These are phyloP conservation scores for Neurospora sp. DNA, from an alignment of 495 filamentous ascomycete genomes.

Conservation along the genomic window DNA sequence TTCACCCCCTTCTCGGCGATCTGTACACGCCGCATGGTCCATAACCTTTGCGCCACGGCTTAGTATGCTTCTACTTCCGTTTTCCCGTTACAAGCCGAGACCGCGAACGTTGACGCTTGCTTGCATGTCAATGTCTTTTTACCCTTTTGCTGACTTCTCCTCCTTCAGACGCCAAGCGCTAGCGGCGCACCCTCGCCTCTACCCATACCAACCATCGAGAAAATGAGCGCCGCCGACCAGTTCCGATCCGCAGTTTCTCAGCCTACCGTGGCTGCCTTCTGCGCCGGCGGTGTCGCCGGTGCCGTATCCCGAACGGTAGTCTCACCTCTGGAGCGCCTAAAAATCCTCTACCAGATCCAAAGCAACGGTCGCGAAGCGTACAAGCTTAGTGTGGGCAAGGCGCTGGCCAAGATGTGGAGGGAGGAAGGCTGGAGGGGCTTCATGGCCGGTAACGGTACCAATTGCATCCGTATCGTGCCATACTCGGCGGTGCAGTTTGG, in stretches of 20 bases:
- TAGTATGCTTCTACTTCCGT: background rate
- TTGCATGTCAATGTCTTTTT: background rate
- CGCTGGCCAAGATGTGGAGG: constrained; percentile 83
- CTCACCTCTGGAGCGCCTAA: constrained; percentile 86
- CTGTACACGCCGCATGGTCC: background rate
- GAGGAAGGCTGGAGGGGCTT: constrained; percentile 96
- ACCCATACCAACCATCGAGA: constrained; percentile 4
- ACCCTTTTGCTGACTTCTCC: background rate
- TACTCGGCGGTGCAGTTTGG: constrained; percentile 98
- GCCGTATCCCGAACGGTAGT: constrained; percentile 97
- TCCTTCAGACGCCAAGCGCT: constrained; percentile 15
- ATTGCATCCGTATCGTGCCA: constrained; percentile 95
- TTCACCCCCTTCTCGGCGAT: background rate
- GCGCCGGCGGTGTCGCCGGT: constrained; percentile 91
- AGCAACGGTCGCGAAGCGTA: constrained; percentile 85
- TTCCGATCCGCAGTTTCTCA: constrained; percentile 50
- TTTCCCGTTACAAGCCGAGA: background rate
- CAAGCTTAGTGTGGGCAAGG: constrained; percentile 79
- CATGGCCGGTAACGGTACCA: constrained; percentile 95
- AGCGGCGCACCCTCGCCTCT: constrained; percentile 1
- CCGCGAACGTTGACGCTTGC: background rate
- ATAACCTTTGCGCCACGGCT: background rate
- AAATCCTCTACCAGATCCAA: constrained; percentile 96
- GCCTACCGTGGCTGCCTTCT: constrained; percentile 81
- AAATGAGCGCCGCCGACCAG: constrained; percentile 10